phyloP scores from a whole-genome alignment of 805 yeast species.

The Lipomyces spencermartinsiae region DNA sequence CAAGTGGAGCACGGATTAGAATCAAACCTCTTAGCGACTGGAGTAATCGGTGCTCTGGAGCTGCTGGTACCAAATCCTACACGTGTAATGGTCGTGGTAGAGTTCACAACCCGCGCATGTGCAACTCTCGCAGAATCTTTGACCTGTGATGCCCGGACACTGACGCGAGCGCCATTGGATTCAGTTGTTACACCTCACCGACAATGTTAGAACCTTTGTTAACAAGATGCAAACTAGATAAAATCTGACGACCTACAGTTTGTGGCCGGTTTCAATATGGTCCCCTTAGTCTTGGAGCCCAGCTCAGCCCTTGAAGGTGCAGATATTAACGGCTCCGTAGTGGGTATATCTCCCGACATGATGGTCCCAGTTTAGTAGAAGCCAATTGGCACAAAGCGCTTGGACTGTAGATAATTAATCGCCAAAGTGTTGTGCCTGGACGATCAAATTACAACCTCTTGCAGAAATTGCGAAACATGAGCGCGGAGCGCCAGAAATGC shows the following conservation, averaged over 20 bases:
- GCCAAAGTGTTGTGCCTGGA: not conserved
- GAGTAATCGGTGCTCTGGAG: not conserved
- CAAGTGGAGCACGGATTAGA: not conserved
- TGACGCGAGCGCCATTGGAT: not conserved
- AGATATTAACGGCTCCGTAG: not conserved
- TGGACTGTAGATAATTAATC: not conserved
- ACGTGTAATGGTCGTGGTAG: not conserved
- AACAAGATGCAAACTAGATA: not conserved
- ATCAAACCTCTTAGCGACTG: not conserved
- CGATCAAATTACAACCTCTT: not conserved
- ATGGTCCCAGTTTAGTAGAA: not conserved
- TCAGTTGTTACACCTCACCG: not conserved
- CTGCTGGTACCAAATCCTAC: constrained; percentile 1
- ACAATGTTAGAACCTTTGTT: not conserved
- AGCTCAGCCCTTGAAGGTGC: not conserved
- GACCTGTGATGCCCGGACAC: not conserved
- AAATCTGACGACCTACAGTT: not conserved
- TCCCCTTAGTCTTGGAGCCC: not conserved
- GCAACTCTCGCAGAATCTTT: not conserved
- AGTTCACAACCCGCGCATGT: not conserved
- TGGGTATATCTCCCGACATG: not conserved
- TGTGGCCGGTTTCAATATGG: not conserved
- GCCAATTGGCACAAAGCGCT: not conserved
- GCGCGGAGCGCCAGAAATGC: not conserved
- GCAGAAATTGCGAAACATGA: not conserved